Base-by-base conservation (phyloP, 78 protist genomes). In the Tieghemostelium lacteum region DNA sequence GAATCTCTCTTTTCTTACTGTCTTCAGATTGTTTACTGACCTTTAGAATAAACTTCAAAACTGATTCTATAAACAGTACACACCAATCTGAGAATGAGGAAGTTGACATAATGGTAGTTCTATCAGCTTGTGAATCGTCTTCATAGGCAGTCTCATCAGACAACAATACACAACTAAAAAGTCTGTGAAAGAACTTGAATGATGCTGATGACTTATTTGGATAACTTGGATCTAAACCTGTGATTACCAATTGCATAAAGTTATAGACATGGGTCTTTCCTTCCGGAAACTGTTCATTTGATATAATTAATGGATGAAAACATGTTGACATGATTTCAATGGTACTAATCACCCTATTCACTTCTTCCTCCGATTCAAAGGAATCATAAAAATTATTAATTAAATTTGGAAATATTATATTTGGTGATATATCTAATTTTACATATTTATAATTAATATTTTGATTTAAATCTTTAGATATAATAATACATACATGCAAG, bases 171-270 rank as follows among this genome's bases (percentile, higher is more conserved):
- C 77, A 57, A 33, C 60, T 6, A 58, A 83, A 83, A 34, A 83
- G n/a, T 55, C 72, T 66, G 33, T 69, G 34, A 40, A 83, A 55
- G 33, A 83, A 83, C 60, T 83, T 83, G 19, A 83, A 83, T 14
- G 91, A 52, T 33, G 77, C 91, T 29, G 91, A 83, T 29, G 91
- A 31, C 40, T 83, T 83, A 17, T 83, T 83, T 42, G 78, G 67
- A 83, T 83, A 69, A 8, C 37, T 83, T 42, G 91, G 78, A 69
- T 83, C 91, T 22, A 83, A 55, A 26, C 40, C 20, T 39, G 52
- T 70, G 17, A 55, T 40, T 14, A 36, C 50, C 2, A 83, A 34
- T 50, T 69, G 78, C 91, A 83, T 70, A 10, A 83, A 69, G 17
- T 33, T 49, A 29, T 33, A 58, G 19, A 83, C 66, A 60, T 69